Percentiles rank a stretch among this genome's conserved stretches.
phyloP scores from a whole-genome alignment of 768 basidiomycete species.

The Auricularia cornea region DNA sequence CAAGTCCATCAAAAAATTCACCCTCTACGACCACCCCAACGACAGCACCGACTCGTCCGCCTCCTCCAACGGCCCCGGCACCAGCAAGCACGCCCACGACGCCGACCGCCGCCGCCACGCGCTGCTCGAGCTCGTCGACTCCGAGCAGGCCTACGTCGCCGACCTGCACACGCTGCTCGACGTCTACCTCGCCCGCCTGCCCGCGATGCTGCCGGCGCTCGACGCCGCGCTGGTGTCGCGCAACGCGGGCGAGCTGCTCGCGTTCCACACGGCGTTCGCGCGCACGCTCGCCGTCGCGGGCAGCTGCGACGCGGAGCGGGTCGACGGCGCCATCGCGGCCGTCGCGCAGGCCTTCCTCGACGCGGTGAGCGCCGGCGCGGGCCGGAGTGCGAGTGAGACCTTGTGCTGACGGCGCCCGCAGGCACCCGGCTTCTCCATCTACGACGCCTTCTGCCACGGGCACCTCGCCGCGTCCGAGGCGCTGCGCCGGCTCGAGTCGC shows the following conservation, averaged over 20 bases:
- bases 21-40: neutral
- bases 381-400: neutral
- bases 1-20: neutral
- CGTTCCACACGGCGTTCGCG: slow-evolving; percentile 62
- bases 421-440: slow-evolving; percentile 68
- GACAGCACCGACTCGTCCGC: neutral
- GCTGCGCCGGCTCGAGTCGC: slow-evolving; percentile 55
- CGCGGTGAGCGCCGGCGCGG: slow-evolving; percentile 14
- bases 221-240: slow-evolving; percentile 56
- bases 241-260: slow-evolving; percentile 60
- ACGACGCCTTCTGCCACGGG: slow-evolving; percentile 80
- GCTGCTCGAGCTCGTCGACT: slow-evolving; percentile 74
- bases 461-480: slow-evolving; percentile 77
- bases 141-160: slow-evolving; percentile 73
- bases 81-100: neutral
- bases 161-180: slow-evolving; percentile 49
- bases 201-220: slow-evolving; percentile 32
- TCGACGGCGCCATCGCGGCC: slow-evolving; percentile 18
- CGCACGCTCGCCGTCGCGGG: slow-evolving; percentile 42
- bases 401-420: slow-evolving; percentile 20
- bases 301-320: slow-evolving; percentile 20
- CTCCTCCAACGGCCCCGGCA: no score
- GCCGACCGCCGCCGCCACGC: slow-evolving; percentile 48
- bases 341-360: slow-evolving; percentile 16
- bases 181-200: slow-evolving; percentile 28